A percentile compares a stretch with the other conserved stretches of the same genome.
These are phyloP conservation scores for Stagonosporopsis vannaccii DNA, from an alignment of 2,329 filamentous ascomycete genomes.

Conservation along the genomic window DNA sequence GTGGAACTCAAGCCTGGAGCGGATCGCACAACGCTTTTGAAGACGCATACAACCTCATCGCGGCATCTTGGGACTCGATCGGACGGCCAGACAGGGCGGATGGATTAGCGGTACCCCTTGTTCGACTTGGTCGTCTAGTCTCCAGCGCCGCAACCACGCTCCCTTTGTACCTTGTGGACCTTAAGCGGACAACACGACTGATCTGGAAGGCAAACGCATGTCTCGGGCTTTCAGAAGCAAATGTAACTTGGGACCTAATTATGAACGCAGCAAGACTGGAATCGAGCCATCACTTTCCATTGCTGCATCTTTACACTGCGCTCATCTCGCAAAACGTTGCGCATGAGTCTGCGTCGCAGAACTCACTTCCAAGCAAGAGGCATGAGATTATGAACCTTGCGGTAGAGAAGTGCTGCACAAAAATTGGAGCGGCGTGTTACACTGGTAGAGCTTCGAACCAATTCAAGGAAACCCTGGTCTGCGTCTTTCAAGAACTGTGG, in stretches of 20 bases:
- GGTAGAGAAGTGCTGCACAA: constrained; percentile 37
- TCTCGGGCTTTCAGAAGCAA: constrained; percentile 21
- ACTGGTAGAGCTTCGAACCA: constrained; percentile 27
- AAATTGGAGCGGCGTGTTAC: constrained; percentile 28
- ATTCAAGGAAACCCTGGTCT: constrained; percentile 35
- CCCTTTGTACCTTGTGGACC: constrained; percentile 34
- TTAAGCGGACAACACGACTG: constrained; percentile 28
- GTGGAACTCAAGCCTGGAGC: not conserved
- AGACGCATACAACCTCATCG: constrained; percentile 35
- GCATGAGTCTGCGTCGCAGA: constrained; percentile 22
- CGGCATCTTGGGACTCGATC: constrained; percentile 37
- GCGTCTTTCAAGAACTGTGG: constrained; percentile 38
- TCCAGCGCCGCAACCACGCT: constrained; percentile 30
- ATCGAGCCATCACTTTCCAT: constrained; percentile 27
- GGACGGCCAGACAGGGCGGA: constrained; percentile 31
- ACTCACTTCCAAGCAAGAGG: constrained; percentile 17
- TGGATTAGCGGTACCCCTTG: constrained; percentile 38
- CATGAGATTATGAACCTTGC: constrained; percentile 38
- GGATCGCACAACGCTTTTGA: constrained; percentile 20
- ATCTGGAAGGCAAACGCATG: constrained; percentile 43
- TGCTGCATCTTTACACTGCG: constrained; percentile 43
- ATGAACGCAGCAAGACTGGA: constrained; percentile 26
- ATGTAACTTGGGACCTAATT: constrained; percentile 36
- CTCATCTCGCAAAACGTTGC: constrained; percentile 40
- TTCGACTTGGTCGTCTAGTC: constrained; percentile 42